Base-by-base conservation (phyloP, 23 red algal species). In the Chondrus crispus region DNA sequence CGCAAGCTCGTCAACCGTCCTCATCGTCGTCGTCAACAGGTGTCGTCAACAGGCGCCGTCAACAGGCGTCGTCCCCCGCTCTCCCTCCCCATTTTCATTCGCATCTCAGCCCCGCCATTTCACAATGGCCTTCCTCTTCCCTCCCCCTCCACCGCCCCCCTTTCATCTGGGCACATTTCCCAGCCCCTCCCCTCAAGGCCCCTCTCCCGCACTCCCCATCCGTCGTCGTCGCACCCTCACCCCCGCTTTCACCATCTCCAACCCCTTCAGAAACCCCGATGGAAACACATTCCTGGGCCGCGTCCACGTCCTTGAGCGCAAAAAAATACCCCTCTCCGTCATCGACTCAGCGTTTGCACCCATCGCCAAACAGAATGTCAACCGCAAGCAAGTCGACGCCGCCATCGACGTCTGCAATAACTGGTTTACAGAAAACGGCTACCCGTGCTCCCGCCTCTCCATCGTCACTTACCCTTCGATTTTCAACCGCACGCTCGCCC, bases 401-500 rank as follows among this genome's bases (percentile, higher is more conserved):
- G 57, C 81, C 12, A 19, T 94, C 47, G 62, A 28, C 4, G 41
- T 37, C 3, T 44, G 55, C 51, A 81, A 82, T 75, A 42, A 48
- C 24, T 94, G 92, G 92, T 81, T 60, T 55, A 22, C 57, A 7
- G 73, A 85, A 62, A 80, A 94, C 14, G 48, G 62, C 7, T 94
- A 94, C 54, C 58, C 74, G 30, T 74, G 55, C 39, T 94, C 82
- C 8, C 52, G 46, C 14, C 22, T 94, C 26, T 16, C 81, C 48
- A 73, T 94, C 36, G 54, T 72, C 30, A 44, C 51, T 42, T 73
- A 62, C 28, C 92, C 92, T 18, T 46, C 53, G 46, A 11, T 68
- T 11, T 24, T 80, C 19, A 53, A 88, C n/a, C 55, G 50, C 6
- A 80, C 82, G 42, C 84, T 88, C 37, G 71, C 62, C 20, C 62